These are phyloP conservation scores for Plantago major DNA, from an alignment of 257 asterid genomes.

Conservation along the genomic window DNA sequence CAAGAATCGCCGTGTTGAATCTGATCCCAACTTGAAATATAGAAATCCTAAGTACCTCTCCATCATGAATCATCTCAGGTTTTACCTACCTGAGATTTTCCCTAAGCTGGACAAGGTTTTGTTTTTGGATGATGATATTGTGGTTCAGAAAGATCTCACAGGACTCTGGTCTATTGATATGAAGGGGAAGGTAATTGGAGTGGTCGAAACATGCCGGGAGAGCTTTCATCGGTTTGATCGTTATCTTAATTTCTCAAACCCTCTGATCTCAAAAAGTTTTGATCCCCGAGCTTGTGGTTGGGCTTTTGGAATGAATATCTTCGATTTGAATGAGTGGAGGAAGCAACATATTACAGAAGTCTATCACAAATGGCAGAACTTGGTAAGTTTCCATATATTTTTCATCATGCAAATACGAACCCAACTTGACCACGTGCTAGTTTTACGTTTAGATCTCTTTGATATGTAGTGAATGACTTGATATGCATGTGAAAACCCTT, in stretches of 20 bases:
- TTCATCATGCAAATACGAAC: not conserved
- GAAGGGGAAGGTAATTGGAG: slow-evolving; percentile 85
- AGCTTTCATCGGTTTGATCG: slow-evolving; percentile 94
- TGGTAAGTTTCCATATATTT: slow-evolving; percentile 41
- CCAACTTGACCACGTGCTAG: too few species aligned
- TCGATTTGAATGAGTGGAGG: slow-evolving; percentile 71
- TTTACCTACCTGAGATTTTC: slow-evolving; percentile 87
- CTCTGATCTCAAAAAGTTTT: slow-evolving; percentile 58
- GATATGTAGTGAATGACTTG: too few species aligned
- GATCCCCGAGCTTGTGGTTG: slow-evolving; percentile 92
- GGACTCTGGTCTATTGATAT: slow-evolving; percentile 78
- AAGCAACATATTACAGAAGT: slow-evolving; percentile 73
- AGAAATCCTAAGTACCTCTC: slow-evolving; percentile 95
- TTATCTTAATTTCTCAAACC: slow-evolving; percentile 86
- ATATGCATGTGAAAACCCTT: too few species aligned
- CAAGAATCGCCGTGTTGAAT: slow-evolving; percentile 57
- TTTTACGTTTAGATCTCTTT: too few species aligned
- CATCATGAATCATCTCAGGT: slow-evolving; percentile 90
- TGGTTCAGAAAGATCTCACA: slow-evolving; percentile 74
- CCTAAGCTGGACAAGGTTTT: slow-evolving; percentile 78
- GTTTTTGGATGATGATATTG: slow-evolving; percentile 88
- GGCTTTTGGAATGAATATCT: slow-evolving; percentile 94
- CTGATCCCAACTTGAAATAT: slow-evolving; percentile 78
- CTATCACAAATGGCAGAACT: slow-evolving; percentile 91
- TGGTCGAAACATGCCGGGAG: slow-evolving; percentile 94